A percentile compares a stretch with the other conserved stretches of the same genome.
Evolutionary conservation across 495 filamentous ascomycete genomes (phyloP).

Genomic region (Aspergillus affinis): DNA sequence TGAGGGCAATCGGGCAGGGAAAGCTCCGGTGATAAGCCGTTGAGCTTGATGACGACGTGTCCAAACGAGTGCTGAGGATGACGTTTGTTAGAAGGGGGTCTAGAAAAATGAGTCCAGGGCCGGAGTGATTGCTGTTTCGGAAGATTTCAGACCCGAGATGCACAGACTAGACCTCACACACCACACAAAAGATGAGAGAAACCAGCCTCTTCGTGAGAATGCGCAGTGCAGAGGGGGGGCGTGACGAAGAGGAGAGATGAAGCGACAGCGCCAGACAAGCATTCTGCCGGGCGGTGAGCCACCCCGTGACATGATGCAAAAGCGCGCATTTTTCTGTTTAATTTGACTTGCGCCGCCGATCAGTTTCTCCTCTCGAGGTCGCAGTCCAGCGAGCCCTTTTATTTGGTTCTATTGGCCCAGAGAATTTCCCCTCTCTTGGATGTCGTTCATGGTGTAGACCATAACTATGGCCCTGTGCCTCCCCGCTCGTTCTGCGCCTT

Average conservation of each 20-base stretch:
- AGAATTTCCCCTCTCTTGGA: constrained; percentile 18
- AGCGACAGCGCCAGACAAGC: background rate
- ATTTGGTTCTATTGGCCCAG: constrained; percentile 2
- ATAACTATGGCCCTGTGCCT: constrained; percentile 44
- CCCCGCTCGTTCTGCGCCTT: constrained; percentile 25
- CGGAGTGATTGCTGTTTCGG: background rate
- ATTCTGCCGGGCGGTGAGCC: constrained; percentile 32
- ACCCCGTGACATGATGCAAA: constrained; percentile 1
- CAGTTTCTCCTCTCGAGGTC: constrained; percentile 1
- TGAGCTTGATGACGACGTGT: background rate
- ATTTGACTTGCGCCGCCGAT: background rate
- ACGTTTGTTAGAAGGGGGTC: background rate
- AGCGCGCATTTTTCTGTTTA: background rate
- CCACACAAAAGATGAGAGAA: background rate
- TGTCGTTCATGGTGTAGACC: constrained; percentile 31
- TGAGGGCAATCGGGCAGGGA: background rate
- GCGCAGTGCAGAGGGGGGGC: background rate
- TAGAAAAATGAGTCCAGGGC: background rate
- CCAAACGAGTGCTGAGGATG: background rate
- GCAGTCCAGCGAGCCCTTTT: background rate
- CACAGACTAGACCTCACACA: background rate
- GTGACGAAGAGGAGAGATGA: background rate
- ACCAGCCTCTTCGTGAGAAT: background rate
- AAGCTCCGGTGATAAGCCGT: background rate
- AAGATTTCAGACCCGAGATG: background rate